Base-by-base conservation (phyloP, 768 basidiomycete species). In the Auricularia cornea region DNA sequence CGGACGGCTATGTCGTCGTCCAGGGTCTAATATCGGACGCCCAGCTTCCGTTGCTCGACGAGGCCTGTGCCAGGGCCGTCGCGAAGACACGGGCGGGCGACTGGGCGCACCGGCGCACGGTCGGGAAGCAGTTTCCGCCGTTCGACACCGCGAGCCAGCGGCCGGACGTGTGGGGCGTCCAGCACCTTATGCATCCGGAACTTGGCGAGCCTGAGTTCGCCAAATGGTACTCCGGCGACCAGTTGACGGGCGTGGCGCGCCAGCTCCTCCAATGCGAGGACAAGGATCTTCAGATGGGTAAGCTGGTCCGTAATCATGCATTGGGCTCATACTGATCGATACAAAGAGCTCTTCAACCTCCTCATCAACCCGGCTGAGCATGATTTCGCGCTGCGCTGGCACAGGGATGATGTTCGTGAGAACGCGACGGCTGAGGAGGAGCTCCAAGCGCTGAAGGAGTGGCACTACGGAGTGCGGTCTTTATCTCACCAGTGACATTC, bases 101-200 rank as follows among this genome's bases (percentile, higher is more conserved):
- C 2, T 92, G 89, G 90, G 75, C 82, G 0, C 78, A 86, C 67
- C 78, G 88, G 3, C 81, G 90, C 38, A 85, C 84, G 0, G 87
- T 92, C 20, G 90, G 90, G 1, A 87, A 85, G 65, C 88, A 90
- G 71, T 92, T 91, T 65, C 89, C 90, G 3, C 90, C 89, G 0
- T 91, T 80, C 67, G 84, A 80, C 60, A 73, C 80, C 33, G 76
- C 68, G 44, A 73, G 83, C 60, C 54, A 57, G 54, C 54, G 28
- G 6, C 81, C 83, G 2, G 90, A 92, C 72, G 83, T 86, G 0
- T 91, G 90, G 89, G 90, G 90, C 2, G 84, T 90, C 2, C 90
- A 91, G 67, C 88, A 91, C 65, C 72, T 88, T 54, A 91, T 92
- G 90, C 89, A 91, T 68, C 90, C 89, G 1, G 84, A 80, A 33